Evolutionary conservation across 768 basidiomycete genomes (phyloP).

Genomic region (Galerina marginata): DNA sequence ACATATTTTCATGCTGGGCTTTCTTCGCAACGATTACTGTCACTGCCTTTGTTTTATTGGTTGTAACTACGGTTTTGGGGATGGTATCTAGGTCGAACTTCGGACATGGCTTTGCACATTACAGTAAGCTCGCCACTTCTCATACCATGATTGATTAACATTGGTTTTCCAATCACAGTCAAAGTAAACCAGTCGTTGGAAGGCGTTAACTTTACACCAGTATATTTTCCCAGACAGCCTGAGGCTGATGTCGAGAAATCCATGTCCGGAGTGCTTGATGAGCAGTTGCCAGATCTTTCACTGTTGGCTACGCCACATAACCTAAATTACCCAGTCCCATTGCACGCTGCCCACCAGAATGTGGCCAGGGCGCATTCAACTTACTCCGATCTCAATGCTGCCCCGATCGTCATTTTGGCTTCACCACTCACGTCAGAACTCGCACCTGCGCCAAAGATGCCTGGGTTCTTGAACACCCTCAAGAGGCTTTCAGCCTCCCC

Average conservation of each 20-base stretch:
- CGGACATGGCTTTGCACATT: constrained; percentile 58
- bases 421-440: constrained; percentile 30
- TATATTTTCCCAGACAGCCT: constrained; percentile 36
- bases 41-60: constrained; percentile 46
- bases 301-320: not conserved
- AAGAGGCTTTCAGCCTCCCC: not conserved
- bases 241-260: constrained; percentile 24
- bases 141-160: not conserved
- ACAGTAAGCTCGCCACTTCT: constrained; percentile 42
- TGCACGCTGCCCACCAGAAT: not conserved
- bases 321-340: not conserved
- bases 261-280: not conserved
- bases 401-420: constrained; percentile 30
- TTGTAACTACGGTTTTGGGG: constrained; percentile 46
- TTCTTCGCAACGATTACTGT: constrained; percentile 56
- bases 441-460: not conserved
- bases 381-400: constrained; percentile 27
- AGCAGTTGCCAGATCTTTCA: not conserved
- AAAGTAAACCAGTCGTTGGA: constrained; percentile 45
- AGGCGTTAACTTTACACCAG: constrained; percentile 47
- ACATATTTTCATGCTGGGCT: constrained; percentile 47
- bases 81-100: constrained; percentile 56
- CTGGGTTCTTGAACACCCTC: not conserved
- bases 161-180: constrained; percentile 30
- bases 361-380: constrained; percentile 19